Evolutionary conservation across 331 rosid species (phyloP).

Genomic region (Spiraea crenata): DNA sequence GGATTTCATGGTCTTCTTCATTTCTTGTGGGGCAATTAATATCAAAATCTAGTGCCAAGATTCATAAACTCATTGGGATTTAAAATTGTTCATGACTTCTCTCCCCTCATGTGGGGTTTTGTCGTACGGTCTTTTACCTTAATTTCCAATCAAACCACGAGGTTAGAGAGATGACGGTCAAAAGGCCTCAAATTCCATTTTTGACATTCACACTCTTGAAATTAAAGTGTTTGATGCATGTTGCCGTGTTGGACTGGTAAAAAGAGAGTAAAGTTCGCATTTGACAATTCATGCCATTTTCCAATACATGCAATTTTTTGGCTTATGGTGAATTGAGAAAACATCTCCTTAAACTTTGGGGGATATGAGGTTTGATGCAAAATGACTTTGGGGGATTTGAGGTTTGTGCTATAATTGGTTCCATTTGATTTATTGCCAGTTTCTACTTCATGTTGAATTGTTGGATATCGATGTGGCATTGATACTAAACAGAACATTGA

Average conservation of each 20-base stretch:
- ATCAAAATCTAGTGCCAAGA: not conserved
- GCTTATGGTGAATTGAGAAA: not conserved
- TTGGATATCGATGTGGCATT: too few species aligned
- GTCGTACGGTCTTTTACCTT: constrained; percentile 12
- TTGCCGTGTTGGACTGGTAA: too few species aligned
- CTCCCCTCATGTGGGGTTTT: constrained; percentile 4
- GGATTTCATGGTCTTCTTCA: not conserved
- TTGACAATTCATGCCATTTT: too few species aligned
- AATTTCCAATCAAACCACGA: constrained; percentile 5
- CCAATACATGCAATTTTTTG: too few species aligned
- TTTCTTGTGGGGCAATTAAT: not conserved
- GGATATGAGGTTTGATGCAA: not conserved
- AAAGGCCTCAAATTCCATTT: not conserved
- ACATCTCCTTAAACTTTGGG: not conserved
- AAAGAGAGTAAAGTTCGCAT: not conserved
- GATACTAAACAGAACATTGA: too few species aligned
- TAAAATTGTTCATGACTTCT: constrained; percentile 1
- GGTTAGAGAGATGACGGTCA: constrained; percentile 17
- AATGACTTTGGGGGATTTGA: too few species aligned
- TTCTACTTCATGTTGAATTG: too few species aligned
- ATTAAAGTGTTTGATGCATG: not conserved
- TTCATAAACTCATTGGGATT: constrained; percentile 12
- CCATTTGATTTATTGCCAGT: too few species aligned
- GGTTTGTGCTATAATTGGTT: too few species aligned
- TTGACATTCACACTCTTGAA: constrained; percentile 4